phyloP scores from a whole-genome alignment of 2,329 filamentous ascomycete genomes.

The Arthrinium puccinioides region DNA sequence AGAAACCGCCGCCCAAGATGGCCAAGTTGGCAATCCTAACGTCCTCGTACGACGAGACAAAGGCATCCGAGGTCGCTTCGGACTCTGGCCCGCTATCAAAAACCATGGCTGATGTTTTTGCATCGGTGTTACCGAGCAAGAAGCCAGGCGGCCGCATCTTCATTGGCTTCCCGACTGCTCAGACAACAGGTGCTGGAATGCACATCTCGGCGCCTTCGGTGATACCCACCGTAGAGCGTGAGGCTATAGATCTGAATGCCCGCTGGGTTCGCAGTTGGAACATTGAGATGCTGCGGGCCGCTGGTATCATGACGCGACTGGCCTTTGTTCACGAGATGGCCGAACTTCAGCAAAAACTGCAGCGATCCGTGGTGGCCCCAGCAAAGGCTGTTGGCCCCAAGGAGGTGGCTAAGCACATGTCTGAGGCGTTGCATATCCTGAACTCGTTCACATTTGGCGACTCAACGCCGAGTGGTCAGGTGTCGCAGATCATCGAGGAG shows the following conservation, averaged over 20 bases:
- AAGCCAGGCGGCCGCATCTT: slow-evolving; percentile 80
- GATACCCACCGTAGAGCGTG: slow-evolving; percentile 93
- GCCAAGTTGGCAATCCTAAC: slow-evolving; percentile 85
- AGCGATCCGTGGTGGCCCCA: slow-evolving; percentile 32
- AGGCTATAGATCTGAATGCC: slow-evolving; percentile 94
- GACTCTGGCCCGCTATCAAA: slow-evolving; percentile 40
- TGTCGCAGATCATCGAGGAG: slow-evolving; percentile 85
- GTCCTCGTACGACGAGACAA: slow-evolving; percentile 78
- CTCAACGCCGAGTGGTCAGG: slow-evolving; percentile 78
- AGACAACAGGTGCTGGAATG: slow-evolving; percentile 89
- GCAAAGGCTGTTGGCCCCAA: slow-evolving; percentile 51
- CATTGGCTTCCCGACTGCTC: slow-evolving; percentile 94
- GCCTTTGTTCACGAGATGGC: slow-evolving; percentile 85
- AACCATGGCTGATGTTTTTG: slow-evolving; percentile 73
- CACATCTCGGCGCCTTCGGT: slow-evolving; percentile 94
- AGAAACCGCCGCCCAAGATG: slow-evolving; percentile 87
- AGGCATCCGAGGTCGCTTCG: slow-evolving; percentile 53
- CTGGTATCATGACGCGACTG: slow-evolving; percentile 82
- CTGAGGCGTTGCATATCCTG: slow-evolving; percentile 74
- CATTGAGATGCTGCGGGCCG: slow-evolving; percentile 81
- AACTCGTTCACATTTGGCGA: slow-evolving; percentile 84
- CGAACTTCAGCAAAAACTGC: slow-evolving; percentile 58
- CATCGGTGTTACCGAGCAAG: slow-evolving; percentile 81
- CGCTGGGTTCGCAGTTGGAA: slow-evolving; percentile 96
- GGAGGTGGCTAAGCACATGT: slow-evolving; percentile 60